Evolutionary conservation across 1,284 basidiomycete genomes (phyloP).

Genomic region (Microbotryum silenes-acaulis): DNA sequence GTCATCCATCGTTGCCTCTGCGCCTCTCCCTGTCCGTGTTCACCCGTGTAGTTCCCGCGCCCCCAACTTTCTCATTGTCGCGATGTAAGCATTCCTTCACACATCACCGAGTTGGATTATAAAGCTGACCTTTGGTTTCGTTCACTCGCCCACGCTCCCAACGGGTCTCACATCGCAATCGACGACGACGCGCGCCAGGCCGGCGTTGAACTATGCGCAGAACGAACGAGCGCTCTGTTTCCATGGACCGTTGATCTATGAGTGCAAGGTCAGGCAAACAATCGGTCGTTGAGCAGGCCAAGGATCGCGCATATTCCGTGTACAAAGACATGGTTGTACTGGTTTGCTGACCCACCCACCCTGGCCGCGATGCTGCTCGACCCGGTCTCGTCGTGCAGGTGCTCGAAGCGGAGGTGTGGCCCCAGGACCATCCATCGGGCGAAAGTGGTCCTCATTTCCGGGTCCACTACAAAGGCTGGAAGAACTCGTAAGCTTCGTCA

Average conservation of each 20-base stretch:
- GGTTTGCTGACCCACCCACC: background rate
- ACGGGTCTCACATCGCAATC: background rate
- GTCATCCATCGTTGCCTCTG: too few species aligned
- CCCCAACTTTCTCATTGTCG: background rate
- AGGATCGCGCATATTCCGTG: background rate
- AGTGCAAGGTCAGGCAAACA: constrained; percentile 56
- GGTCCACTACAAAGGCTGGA: constrained; percentile 99
- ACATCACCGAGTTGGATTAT: too few species aligned
- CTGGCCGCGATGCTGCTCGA: background rate
- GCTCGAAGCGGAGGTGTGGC: constrained; percentile 69
- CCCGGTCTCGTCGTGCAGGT: constrained; percentile 45
- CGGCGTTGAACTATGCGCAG: constrained; percentile 34
- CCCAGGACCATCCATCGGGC: constrained; percentile 60
- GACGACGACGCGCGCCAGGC: constrained; percentile 10
- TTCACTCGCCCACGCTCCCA: background rate
- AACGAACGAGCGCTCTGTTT: constrained; percentile 86
- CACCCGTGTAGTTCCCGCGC: background rate
- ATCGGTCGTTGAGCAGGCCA: too few species aligned
- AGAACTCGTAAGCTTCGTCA: constrained; percentile 69
- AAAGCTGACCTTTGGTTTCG: background rate
- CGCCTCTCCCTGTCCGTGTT: background rate
- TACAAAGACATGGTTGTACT: background rate
- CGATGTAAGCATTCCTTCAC: background rate
- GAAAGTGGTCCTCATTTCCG: constrained; percentile 73
- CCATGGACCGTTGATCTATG: constrained; percentile 89